phyloP scores from a whole-genome alignment of 306 rosid genomes.

The Fagus sylvatica region DNA sequence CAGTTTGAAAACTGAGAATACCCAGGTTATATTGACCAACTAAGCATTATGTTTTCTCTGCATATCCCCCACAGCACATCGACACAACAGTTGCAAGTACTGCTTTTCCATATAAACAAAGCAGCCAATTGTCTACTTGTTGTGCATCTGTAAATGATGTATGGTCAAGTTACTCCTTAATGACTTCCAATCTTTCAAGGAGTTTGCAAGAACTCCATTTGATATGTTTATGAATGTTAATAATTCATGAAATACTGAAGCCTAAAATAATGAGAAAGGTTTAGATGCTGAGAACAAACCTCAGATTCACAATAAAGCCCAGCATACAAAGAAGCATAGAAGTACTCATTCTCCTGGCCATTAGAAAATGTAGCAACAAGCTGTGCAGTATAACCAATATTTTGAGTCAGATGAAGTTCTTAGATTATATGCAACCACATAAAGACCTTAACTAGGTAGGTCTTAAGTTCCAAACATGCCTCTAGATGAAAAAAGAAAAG shows the following conservation, averaged over 20 bases:
- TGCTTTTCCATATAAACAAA: neutral
- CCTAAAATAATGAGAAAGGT: conserved; percentile 1
- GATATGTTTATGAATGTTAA: neutral
- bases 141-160: neutral
- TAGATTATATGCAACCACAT: neutral
- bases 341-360: conserved; percentile 58
- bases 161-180: neutral
- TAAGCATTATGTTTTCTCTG: neutral
- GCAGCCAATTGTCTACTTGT: neutral
- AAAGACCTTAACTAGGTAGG: neutral
- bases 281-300: conserved; percentile 47
- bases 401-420: conserved; percentile 31
- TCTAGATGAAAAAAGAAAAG: neutral
- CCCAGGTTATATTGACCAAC: neutral
- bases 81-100: neutral
- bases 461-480: neutral
- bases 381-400: conserved; percentile 44
- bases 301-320: conserved; percentile 84
- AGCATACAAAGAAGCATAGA: conserved; percentile 80
- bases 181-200: neutral
- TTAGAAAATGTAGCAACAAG: conserved; percentile 75
- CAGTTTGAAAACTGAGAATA: neutral
- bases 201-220: neutral
- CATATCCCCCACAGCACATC: neutral
- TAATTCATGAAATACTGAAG: neutral